phyloP scores from a whole-genome alignment of 202 grass and related monocot species.

The Brachypodium distachyon region DNA sequence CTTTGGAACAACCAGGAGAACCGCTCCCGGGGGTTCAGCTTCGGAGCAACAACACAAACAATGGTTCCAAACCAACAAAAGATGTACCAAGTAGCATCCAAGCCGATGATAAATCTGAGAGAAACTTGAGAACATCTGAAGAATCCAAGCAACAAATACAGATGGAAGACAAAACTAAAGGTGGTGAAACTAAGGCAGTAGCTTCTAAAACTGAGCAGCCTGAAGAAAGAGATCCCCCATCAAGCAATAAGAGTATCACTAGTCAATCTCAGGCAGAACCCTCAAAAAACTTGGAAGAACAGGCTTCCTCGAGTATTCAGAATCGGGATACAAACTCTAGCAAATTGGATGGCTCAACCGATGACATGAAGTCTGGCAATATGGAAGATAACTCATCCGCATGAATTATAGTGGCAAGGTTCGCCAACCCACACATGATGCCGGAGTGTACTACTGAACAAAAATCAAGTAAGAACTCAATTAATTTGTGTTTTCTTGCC shows the following conservation, averaged over 20 bases:
- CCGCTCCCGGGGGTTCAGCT: neutral
- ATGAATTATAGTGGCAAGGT: neutral
- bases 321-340: neutral
- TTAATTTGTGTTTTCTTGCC: too few species aligned
- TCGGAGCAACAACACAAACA: neutral
- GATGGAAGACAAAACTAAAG: neutral
- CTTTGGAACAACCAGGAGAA: constrained; percentile 5
- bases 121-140: neutral
- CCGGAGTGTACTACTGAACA: constrained; percentile 4
- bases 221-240: neutral
- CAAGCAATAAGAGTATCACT: neutral
- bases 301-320: neutral
- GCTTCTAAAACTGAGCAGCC: neutral
- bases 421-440: neutral
- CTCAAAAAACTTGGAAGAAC: neutral
- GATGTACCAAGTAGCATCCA: neutral
- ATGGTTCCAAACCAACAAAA: neutral
- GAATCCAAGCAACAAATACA: neutral
- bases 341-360: neutral
- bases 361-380: neutral
- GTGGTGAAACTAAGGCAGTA: neutral
- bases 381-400: neutral
- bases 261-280: constrained; percentile 13
- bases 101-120: neutral
- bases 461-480: neutral